Base-by-base conservation (phyloP, 129 eudicot species). In the Sambucus nigra region DNA sequence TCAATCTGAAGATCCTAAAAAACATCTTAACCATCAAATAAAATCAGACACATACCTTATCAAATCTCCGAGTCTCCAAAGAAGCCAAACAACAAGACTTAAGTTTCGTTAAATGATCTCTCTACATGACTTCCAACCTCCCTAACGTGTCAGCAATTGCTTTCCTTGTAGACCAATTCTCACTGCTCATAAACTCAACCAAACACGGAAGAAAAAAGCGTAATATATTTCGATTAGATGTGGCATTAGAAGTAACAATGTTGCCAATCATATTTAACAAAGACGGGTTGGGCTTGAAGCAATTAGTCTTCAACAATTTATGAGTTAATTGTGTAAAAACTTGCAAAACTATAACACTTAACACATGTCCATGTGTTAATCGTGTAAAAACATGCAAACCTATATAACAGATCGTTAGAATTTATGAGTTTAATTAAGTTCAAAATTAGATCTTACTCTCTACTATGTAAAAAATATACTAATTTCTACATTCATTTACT, bases 131-230 rank as follows among this genome's bases (percentile, higher is more conserved):
- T 8, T 80, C 95, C 45, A 85, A 67, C 71, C 58, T 66, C 56
- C 72, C 78, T 51, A 91, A 57, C 29, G 86, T 76, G 75, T 76
- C 94, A 10, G 86, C 95, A 6, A 89, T 95, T 22, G 84, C 83
- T 57, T 85, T 91, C 73, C 98, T 76, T 13, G 79, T 74, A 5
- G 81, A 68, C 98, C 98, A 91, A 64, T 91, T 94, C 1, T 79
- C 94, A 27, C 73, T 68, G 19, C 94, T 55, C 76, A 91, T 35
- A 52, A 73, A 81, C 46, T 79, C 95, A 47, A 74, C 70, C 47
- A 73, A 67, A n/a, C 76, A 63, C 2, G 67, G 66, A 67, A 73
- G 60, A 64, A 78, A 58, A 5, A 28, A 51, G 61, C 55, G 71
- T 54, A 85, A 53, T 35, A 53, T 65, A 61, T 45, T 75, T 51